Percentiles rank a stretch among this genome's conserved stretches.
phyloP scores from a whole-genome alignment of 495 filamentous ascomycete species.

The Lophiotrema nucula region DNA sequence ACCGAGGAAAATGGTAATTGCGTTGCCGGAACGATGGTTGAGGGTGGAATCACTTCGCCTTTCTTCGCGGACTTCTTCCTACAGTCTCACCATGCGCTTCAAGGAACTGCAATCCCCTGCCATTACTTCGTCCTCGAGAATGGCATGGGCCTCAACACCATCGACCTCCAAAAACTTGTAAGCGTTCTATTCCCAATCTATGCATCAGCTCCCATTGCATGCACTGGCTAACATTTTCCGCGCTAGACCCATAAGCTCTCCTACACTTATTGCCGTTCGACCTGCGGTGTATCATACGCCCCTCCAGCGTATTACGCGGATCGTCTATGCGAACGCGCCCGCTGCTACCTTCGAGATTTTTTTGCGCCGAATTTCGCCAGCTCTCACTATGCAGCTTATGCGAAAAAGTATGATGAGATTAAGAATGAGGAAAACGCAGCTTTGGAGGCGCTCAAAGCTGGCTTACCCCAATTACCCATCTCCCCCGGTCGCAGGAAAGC shows the following conservation, averaged over 20 bases:
- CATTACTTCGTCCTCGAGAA: conserved; percentile 23
- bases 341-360: conserved; percentile 30
- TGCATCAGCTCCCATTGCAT: no score
- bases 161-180: background rate
- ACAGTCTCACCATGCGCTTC: conserved; percentile 12
- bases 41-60: conserved; percentile 13
- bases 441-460: no score
- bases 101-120: conserved; percentile 16
- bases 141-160: conserved; percentile 1
- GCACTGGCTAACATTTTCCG: no score
- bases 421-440: no score
- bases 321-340: conserved; percentile 38
- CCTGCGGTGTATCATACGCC: conserved; percentile 34
- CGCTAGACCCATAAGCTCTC: conserved; percentile 33
- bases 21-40: conserved; percentile 8
- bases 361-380: no score
- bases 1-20: conserved; percentile 9
- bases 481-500: no score
- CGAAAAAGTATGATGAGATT: no score
- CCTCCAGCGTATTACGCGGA: conserved; percentile 40
- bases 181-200: no score
- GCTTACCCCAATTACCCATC: no score
- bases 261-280: conserved; percentile 34
- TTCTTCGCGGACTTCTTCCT: conserved; percentile 22
- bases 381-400: no score